A percentile compares a stretch with the other conserved stretches of the same genome.
Evolutionary conservation across 2,329 filamentous ascomycete genomes (phyloP).

Genomic region (Alternaria metachromatica): DNA sequence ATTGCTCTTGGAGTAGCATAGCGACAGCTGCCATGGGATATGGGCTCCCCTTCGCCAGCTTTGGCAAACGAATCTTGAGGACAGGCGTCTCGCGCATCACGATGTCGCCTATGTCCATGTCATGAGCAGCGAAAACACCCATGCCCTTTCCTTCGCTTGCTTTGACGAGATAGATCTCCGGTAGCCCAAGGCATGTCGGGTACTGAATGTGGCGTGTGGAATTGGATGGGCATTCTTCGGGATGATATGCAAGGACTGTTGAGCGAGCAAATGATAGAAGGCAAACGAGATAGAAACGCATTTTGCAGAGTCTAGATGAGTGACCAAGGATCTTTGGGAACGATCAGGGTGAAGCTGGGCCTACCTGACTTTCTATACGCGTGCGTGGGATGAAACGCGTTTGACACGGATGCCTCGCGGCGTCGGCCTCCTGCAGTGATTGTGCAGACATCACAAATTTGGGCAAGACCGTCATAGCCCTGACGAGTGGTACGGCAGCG

Average conservation of each 20-base stretch:
- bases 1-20: slow-evolving; percentile 30
- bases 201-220: slow-evolving; percentile 21
- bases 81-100: slow-evolving; percentile 52
- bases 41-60: slow-evolving; percentile 31
- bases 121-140: slow-evolving; percentile 50
- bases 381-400: slow-evolving; percentile 21
- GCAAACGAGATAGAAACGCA: neutral
- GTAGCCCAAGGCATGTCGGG: slow-evolving; percentile 31
- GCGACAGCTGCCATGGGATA: slow-evolving; percentile 35
- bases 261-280: neutral
- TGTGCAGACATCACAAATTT: neutral
- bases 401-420: slow-evolving; percentile 18
- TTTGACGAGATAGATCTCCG: slow-evolving; percentile 36
- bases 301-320: neutral
- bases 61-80: slow-evolving; percentile 41
- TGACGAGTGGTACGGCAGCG: neutral
- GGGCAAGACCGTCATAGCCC: neutral
- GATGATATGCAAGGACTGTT: slow-evolving; percentile 4
- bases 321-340: neutral
- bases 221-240: slow-evolving; percentile 15
- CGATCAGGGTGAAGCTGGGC: neutral
- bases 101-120: slow-evolving; percentile 48
- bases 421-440: slow-evolving; percentile 3
- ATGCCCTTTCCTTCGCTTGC: slow-evolving; percentile 51
- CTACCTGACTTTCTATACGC: neutral